Base-by-base conservation (phyloP, 371 early-diverging fungal genomes). In the Apophysomyces sp. region DNA sequence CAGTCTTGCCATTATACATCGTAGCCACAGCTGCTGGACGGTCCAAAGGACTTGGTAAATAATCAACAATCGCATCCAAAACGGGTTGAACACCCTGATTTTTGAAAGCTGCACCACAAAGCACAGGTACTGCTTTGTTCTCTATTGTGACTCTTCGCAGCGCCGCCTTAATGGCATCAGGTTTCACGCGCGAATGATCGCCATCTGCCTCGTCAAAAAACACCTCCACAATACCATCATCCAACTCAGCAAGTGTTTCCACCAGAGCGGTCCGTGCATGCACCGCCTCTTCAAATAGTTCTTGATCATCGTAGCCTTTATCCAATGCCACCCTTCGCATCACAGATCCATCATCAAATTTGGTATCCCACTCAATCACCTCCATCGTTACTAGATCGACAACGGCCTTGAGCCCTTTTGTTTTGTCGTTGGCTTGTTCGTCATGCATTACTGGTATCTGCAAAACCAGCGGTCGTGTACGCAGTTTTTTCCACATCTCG, bases 11-110 rank as follows among this genome's bases (percentile, higher is more conserved):
- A 60, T 58, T 72, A 11, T 66, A 66, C 53, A 80, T 64, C 6
- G 76, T 81, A 0, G 82, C 91, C 12, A 90, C 62, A 13, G 89
- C 85, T 34, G 88, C 68, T 21, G 90, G 86, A 49, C 89, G 65
- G 49, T 93, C 88, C 6, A 78, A 55, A 0, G 98, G 98, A 1
- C 86, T 84, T 0, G 98, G 98, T 5, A 98, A 69, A 61, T 94
- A 98, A 54, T 94, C 87, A 18, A 92, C 60, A 1, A 96, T 81
- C 11, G 96, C 95, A 67, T 97, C 95, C 65, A 98, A 71, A 16
- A 97, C 66, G 11, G 96, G 96, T 65, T 97, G 96, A 2, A 97
- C 96, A 15, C 97, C 98, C 18, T 91, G 73, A 64, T 97, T 95
- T 62, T 85, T 85, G 71, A 90, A 94, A n/a, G 95, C 81, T 1